These are phyloP conservation scores for Phytophthora ramorum DNA, from an alignment of 352 stramenopile species.

Conservation along the genomic window DNA sequence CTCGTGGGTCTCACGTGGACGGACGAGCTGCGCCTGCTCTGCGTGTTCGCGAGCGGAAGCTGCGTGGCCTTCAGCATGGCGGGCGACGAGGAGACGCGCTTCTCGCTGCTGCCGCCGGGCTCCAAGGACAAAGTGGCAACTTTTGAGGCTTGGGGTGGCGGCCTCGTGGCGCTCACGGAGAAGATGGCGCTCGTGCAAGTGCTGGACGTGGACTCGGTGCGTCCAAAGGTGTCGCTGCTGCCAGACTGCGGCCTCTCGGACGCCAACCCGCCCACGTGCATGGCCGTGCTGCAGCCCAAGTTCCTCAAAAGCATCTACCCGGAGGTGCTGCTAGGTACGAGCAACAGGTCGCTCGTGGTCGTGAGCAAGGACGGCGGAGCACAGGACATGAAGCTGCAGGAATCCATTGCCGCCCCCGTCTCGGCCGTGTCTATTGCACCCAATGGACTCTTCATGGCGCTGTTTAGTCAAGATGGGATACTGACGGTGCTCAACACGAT, in stretches of 20 bases:
- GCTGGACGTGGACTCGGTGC: constrained; percentile 81
- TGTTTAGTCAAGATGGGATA: constrained; percentile 94
- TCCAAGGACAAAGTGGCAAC: constrained; percentile 84
- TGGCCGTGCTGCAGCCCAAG: constrained; percentile 93
- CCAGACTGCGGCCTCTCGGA: constrained; percentile 79
- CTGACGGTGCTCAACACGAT: constrained; percentile 96
- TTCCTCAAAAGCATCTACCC: constrained; percentile 92
- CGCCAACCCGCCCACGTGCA: constrained; percentile 81
- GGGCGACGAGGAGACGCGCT: constrained; percentile 79
- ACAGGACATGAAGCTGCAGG: constrained; percentile 86
- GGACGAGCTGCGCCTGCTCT: constrained; percentile 81
- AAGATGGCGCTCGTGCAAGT: constrained; percentile 86
- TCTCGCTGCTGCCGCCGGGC: constrained; percentile 64
- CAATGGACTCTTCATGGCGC: constrained; percentile 96
- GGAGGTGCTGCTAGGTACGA: constrained; percentile 94
- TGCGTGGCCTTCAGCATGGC: constrained; percentile 76
- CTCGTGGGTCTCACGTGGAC: constrained; percentile 84
- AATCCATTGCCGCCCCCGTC: constrained; percentile 88
- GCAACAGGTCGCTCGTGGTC: constrained; percentile 90
- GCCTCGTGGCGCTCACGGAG: constrained; percentile 81
- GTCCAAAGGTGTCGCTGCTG: constrained; percentile 76
- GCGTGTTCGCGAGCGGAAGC: constrained; percentile 77
- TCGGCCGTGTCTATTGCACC: constrained; percentile 93
- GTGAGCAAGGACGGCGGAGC: constrained; percentile 74
- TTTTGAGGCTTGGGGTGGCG: constrained; percentile 76